phyloP scores from a whole-genome alignment of 2,329 filamentous ascomycete genomes.

The Sphaceloma murrayae region DNA sequence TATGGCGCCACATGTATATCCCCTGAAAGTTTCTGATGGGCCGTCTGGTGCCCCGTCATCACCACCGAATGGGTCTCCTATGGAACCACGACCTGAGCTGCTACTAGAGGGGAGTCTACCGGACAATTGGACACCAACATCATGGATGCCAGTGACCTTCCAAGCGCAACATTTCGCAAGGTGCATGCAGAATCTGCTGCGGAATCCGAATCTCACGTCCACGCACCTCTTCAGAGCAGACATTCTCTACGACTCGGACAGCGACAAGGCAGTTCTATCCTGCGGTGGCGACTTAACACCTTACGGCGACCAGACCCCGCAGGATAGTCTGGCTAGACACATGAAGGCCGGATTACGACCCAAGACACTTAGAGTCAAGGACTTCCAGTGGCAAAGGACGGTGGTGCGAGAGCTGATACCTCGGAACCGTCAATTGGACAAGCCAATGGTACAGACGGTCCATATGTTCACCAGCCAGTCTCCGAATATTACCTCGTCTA shows the following conservation, averaged over 20 bases:
- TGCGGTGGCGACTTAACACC: slow-evolving; percentile 19
- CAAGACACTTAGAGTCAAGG: slow-evolving; percentile 18
- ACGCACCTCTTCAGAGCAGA: slow-evolving; percentile 71
- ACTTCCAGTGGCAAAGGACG: slow-evolving; percentile 46
- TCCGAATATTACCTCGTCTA: background rate
- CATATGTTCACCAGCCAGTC: slow-evolving; percentile 45
- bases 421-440: slow-evolving; percentile 67
- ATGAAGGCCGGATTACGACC: slow-evolving; percentile 34
- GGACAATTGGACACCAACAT: background rate
- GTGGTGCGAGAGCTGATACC: slow-evolving; percentile 72
- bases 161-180: slow-evolving; percentile 51
- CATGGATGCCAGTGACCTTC: slow-evolving; percentile 46
- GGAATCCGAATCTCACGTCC: slow-evolving; percentile 72
- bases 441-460: slow-evolving; percentile 71
- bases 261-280: slow-evolving; percentile 21
- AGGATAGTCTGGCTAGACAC: slow-evolving; percentile 42
- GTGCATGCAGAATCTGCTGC: slow-evolving; percentile 65
- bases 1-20: too few relatives aligned
- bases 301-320: slow-evolving; percentile 26
- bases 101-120: background rate
- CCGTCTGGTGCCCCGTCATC: too few relatives aligned
- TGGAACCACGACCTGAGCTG: too few relatives aligned
- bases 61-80: too few relatives aligned
- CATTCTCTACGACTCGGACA: slow-evolving; percentile 50
- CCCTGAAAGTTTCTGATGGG: too few relatives aligned